Base-by-base conservation (phyloP, 2,329 filamentous ascomycete species). In the Pseudocercospora ulei region DNA sequence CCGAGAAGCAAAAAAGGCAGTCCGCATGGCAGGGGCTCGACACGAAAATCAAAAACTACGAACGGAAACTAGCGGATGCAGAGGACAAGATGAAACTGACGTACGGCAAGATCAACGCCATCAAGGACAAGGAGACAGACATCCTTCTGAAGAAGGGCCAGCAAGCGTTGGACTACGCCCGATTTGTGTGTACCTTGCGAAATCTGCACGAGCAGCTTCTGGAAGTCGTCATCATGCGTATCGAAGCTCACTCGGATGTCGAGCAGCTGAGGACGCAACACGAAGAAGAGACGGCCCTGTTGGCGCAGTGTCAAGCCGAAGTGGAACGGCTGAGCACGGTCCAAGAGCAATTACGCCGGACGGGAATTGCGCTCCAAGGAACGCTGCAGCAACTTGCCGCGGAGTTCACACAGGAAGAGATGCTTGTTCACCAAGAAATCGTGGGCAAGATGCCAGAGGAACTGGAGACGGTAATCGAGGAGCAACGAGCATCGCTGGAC, bases 181-280 rank as follows among this genome's bases (percentile, higher is more conserved):
- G 73, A 48, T 66, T 73, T 3, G 71, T 92, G 5, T 69, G 71
- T n/a, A 56, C 62, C 12, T 71, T 93, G 28, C 73, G 75, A 8
- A 61, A 67, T 33, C 69, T 75, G 4, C 75, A 82, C 36, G 69
- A 78, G 29, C 71, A 72, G 8, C 63, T 84, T 7, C 61, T 87
- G 9, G 77, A 87, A 52, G 76, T 74, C 1, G 73, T 82, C 49
- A 69, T 95, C 28, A 70, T 76, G 44, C 65, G 73, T 0, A 72
- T 92, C 18, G 90, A 98, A 65, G 87, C 85, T 1, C 61, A 69
- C n/a, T 95, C 86, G 0, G 90, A 98, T 53, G 61, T 81, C 2
- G 69, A 75, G 28, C 73, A 73, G 4, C 67, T 95, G n/a, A 73
- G 75, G 51, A 65, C 66, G 9, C 77, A 78, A 41, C 84, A 85